Evolutionary conservation across 305 asterid species (phyloP).

Genomic region (Solanum hybrid): DNA sequence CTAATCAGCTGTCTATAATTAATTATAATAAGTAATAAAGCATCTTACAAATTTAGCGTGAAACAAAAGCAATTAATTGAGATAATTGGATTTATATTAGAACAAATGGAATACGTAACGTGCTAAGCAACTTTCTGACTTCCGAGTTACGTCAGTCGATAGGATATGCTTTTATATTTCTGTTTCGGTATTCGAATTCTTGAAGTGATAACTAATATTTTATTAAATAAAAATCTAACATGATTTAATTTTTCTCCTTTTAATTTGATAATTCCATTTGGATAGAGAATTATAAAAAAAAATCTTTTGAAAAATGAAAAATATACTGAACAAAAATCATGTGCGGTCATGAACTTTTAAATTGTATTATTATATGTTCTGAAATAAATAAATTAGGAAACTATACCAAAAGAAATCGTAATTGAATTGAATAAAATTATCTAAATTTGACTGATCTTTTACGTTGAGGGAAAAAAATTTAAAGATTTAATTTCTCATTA

Average conservation of each 20-base stretch:
- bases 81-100: not conserved
- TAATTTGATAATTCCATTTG: not conserved
- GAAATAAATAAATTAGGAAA: not conserved
- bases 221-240: not conserved
- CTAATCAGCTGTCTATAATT: not conserved
- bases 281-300: not conserved
- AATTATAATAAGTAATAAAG: not conserved
- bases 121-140: not conserved
- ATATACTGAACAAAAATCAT: not conserved
- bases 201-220: not conserved
- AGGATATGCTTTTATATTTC: not conserved
- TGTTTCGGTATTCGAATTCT: not conserved
- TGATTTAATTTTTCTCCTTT: not conserved
- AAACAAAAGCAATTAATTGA: not conserved
- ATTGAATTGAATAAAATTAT: not conserved
- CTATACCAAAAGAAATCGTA: not conserved
- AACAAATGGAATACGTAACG: not conserved
- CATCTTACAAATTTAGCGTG: not conserved
- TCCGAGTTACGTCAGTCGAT: not conserved
- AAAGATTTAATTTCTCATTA: not conserved
- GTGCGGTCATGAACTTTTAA: not conserved
- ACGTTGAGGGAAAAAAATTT: not conserved
- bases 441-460: not conserved
- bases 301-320: not conserved
- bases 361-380: not conserved